phyloP scores from a whole-genome alignment of 2,329 filamentous ascomycete genomes.

The Coniochaeta pulveracea region DNA sequence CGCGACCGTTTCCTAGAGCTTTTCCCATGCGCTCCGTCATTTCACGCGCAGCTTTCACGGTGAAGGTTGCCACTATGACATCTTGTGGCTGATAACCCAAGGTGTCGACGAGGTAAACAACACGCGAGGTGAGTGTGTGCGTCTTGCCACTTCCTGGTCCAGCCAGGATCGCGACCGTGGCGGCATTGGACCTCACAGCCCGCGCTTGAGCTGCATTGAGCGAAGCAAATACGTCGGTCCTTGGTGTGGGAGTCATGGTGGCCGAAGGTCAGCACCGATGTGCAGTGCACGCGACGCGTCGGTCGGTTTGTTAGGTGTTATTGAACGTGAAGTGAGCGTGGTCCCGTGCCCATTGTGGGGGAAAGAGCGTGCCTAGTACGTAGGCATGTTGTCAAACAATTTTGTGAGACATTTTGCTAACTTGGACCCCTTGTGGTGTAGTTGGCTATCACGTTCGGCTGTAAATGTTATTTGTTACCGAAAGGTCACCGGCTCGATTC shows the following conservation, averaged over 20 bases:
- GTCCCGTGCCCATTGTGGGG: too few species aligned
- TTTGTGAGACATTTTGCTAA: too few species aligned
- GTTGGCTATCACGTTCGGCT: conserved; percentile 5
- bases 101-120: conserved; percentile 74
- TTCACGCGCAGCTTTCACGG: conserved; percentile 84
- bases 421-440: conserved; percentile 3
- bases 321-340: too few species aligned
- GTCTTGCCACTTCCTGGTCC: conserved; percentile 76
- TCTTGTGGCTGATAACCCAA: conserved; percentile 68
- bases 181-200: conserved; percentile 39
- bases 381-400: too few species aligned
- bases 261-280: too few species aligned
- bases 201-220: conserved; percentile 44
- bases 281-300: too few species aligned
- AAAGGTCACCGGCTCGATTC: conserved; percentile 5
- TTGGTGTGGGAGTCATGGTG: conserved; percentile 1
- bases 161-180: conserved; percentile 54
- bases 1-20: conserved; percentile 66
- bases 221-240: conserved; percentile 27
- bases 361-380: too few species aligned
- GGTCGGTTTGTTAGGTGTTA: too few species aligned
- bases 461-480: conserved; percentile 5
- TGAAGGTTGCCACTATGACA: conserved; percentile 93
- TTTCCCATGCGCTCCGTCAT: conserved; percentile 83
- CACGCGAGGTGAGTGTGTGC: conserved; percentile 84